phyloP scores from a whole-genome alignment of 23 red algal genomes.

The Gracilariopsis chorda region DNA sequence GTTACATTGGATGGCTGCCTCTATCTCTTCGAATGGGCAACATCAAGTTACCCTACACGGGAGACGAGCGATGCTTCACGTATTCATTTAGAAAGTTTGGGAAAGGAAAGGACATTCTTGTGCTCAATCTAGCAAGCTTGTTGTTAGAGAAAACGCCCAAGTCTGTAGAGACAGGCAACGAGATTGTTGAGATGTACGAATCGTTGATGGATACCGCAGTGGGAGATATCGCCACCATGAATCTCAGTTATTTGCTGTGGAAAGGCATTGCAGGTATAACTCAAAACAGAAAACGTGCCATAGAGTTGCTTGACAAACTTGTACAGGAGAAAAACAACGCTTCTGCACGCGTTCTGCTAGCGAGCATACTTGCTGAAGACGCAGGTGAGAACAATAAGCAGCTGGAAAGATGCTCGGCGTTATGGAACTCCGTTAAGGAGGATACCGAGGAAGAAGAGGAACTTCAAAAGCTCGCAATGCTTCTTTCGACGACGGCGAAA shows the following conservation, averaged over 20 bases:
- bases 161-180: neutral
- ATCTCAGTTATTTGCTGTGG: neutral
- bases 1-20: constrained; percentile 8
- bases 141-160: neutral
- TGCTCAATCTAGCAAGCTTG: neutral
- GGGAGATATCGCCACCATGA: neutral
- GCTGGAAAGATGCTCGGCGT: neutral
- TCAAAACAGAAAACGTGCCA: neutral
- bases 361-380: neutral
- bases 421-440: neutral
- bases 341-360: neutral
- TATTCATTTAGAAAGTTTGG: neutral
- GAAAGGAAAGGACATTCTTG: neutral
- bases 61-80: neutral
- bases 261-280: neutral
- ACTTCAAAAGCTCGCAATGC: neutral
- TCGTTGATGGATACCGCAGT: neutral
- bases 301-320: neutral
- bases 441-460: neutral
- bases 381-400: neutral
- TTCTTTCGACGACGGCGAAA: neutral
- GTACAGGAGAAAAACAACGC: neutral
- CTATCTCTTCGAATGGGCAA: neutral
- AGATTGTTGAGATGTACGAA: neutral
- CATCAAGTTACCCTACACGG: neutral